Percentiles rank a stretch among this genome's conserved stretches.
These are phyloP conservation scores for Fistulinella staudtii DNA, from an alignment of 1,284 basidiomycete genomes.

Conservation along the genomic window DNA sequence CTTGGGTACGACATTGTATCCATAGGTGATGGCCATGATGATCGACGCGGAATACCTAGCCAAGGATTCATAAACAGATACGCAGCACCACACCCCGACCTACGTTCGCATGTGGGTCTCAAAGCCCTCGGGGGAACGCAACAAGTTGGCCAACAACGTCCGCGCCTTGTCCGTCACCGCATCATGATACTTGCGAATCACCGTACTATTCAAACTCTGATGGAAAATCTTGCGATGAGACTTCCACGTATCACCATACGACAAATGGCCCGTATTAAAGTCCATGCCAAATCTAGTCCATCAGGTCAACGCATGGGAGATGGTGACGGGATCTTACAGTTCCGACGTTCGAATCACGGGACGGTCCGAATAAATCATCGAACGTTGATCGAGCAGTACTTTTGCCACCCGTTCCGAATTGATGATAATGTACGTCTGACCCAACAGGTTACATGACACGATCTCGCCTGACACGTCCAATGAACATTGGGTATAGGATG, in stretches of 20 bases:
- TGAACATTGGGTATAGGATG: not conserved
- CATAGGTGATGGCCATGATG: conserved; percentile 23
- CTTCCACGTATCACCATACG: conserved; percentile 15
- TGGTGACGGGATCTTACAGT: conserved; percentile 8
- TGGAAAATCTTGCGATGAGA: conserved; percentile 19
- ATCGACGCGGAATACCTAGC: conserved; percentile 20
- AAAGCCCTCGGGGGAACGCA: conserved; percentile 11
- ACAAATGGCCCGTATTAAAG: conserved; percentile 20
- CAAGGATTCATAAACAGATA: not conserved
- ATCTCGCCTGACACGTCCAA: conserved; percentile 15
- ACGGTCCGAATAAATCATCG: conserved; percentile 18
- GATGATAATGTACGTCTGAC: conserved; percentile 20
- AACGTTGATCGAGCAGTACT: conserved; percentile 23
- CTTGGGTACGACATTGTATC: conserved; percentile 16
- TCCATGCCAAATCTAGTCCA: conserved; percentile 18
- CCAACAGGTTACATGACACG: conserved; percentile 18
- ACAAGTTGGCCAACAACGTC: conserved; percentile 9
- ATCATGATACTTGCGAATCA: conserved; percentile 13
- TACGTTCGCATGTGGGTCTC: conserved; percentile 15
- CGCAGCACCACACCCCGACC: not conserved
- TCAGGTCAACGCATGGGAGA: not conserved
- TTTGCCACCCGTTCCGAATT: conserved; percentile 21
- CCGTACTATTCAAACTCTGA: conserved; percentile 10
- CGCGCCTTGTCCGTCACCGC: conserved; percentile 3
- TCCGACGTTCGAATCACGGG: conserved; percentile 8